Evolutionary conservation across 371 early-diverging fungal genomes (phyloP), one percentile per base, ranked within the genome.

Genomic region (Mucor plumbeus): DNA sequence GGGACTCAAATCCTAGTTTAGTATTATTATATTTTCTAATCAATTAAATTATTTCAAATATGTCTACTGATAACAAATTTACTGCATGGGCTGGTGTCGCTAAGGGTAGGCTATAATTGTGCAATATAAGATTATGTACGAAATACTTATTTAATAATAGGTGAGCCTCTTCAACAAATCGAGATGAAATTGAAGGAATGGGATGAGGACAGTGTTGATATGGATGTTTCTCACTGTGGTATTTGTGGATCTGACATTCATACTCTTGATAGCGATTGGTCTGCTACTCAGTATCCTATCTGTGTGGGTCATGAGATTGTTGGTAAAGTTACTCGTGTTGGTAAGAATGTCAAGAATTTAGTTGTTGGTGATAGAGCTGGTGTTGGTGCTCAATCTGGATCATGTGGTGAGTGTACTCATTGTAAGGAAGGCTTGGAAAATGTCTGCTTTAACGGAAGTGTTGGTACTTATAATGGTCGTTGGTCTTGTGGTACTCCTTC

Each of bases 361-460:
- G 61, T 77, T 35, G 76, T 90, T 34, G 93, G 90, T 43, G 88
- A 90, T 64, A 58, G 83, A 17, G 92, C 91, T 40, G 93, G 93
- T n/a, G 85, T 87, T 26, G 91, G 91, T 35, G 84, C 82, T 55
- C 85, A 87, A 71, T 78, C 75, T 31, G 74, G 74, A 36, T 64
- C 81, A 10, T 86, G 86, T 41, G 50, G 48, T 8, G 36, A 73
- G 8, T 82, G 80, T 41, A 39, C 59, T 0, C 54, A 71, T 17
- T 85, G 85, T 65, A 69, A 66, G 10, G 41, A 14, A 1, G 75
- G 73, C 14, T 64, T 47, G 5, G 73, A 76, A 63, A 53, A 80
- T 43, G 41, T 85, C 26, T 67, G 70, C 35, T 63, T 82, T 21
- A 84, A 79, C 31, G 77, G 79, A 50, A 21, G 65, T 11, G 85